Evolutionary conservation across 495 filamentous ascomycete species (phyloP).

Genomic region (Neurospora sp.): DNA sequence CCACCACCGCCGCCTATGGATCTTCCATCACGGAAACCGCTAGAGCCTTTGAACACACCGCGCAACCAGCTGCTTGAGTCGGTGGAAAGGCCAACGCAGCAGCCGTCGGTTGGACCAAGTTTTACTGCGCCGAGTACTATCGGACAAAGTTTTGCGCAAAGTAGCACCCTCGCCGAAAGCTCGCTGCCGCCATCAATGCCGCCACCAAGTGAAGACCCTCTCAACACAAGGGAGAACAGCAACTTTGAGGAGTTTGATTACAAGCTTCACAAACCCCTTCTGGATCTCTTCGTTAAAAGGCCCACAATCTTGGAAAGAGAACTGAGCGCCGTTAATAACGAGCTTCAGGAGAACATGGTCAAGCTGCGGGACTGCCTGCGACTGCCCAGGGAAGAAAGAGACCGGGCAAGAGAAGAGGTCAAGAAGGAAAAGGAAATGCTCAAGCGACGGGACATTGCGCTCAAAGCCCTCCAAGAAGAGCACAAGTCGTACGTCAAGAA

Average conservation of each 20-base stretch:
- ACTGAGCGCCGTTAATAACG: slow-evolving; percentile 13
- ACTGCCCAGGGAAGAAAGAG: slow-evolving; percentile 21
- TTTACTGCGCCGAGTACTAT: background rate
- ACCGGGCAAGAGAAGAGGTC: slow-evolving; percentile 22
- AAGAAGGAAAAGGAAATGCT: slow-evolving; percentile 18
- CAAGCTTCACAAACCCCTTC: slow-evolving; percentile 19
- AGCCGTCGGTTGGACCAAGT: background rate
- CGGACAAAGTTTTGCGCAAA: background rate
- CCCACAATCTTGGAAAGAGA: slow-evolving; percentile 25
- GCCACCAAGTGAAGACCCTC: background rate
- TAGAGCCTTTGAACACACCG: background rate
- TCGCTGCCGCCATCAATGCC: background rate
- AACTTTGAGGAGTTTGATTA: background rate
- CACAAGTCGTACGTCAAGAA: slow-evolving; percentile 22
- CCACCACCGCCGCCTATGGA: background rate
- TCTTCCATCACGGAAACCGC: background rate
- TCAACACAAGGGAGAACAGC: background rate
- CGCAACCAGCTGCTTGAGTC: background rate
- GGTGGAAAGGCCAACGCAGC: background rate
- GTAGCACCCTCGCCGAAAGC: background rate
- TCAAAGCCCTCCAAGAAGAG: slow-evolving; percentile 20
- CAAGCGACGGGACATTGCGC: background rate
- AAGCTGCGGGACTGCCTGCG: background rate
- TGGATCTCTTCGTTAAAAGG: slow-evolving; percentile 22
- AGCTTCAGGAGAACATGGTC: slow-evolving; percentile 23